Percentiles rank a stretch among this genome's conserved stretches.
Evolutionary conservation across 768 basidiomycete species (phyloP).

Genomic region (Botryobasidium botryosum): DNA sequence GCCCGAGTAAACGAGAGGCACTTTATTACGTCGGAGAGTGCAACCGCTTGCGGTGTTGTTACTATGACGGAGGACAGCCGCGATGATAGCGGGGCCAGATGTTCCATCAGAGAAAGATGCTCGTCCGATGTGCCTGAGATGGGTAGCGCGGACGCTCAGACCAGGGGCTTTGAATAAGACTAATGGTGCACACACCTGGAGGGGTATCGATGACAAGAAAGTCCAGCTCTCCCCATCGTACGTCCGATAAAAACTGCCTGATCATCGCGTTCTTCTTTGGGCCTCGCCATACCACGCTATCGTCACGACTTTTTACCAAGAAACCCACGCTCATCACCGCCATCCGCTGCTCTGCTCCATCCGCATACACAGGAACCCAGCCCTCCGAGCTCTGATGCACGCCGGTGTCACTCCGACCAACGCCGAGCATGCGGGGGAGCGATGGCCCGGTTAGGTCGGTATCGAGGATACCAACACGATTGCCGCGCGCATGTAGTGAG

Average conservation of each 20-base stretch:
- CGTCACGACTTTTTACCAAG: constrained; percentile 71
- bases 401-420: constrained; percentile 47
- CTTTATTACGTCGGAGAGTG: constrained; percentile 88
- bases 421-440: constrained; percentile 85
- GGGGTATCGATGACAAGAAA: constrained; percentile 92
- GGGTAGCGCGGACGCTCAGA: background rate
- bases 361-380: constrained; percentile 97
- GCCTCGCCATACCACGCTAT: constrained; percentile 95
- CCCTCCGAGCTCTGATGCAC: constrained; percentile 91
- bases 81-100: constrained; percentile 68
- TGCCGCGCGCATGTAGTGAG: constrained; percentile 45
- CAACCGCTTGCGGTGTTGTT: constrained; percentile 94
- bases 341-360: constrained; percentile 53
- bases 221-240: constrained; percentile 89
- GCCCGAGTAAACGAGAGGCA: constrained; percentile 89
- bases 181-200: constrained; percentile 45
- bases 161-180: background rate
- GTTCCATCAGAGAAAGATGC: constrained; percentile 87
- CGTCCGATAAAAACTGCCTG: constrained; percentile 82
- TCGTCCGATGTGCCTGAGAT: constrained; percentile 99
- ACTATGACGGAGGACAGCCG: constrained; percentile 77
- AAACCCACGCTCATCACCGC: constrained; percentile 97
- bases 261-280: constrained; percentile 99
- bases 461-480: constrained; percentile 75
- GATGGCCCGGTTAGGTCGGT: constrained; percentile 91